phyloP scores from a whole-genome alignment of 768 basidiomycete species.

The Agrocybe chaxingu region DNA sequence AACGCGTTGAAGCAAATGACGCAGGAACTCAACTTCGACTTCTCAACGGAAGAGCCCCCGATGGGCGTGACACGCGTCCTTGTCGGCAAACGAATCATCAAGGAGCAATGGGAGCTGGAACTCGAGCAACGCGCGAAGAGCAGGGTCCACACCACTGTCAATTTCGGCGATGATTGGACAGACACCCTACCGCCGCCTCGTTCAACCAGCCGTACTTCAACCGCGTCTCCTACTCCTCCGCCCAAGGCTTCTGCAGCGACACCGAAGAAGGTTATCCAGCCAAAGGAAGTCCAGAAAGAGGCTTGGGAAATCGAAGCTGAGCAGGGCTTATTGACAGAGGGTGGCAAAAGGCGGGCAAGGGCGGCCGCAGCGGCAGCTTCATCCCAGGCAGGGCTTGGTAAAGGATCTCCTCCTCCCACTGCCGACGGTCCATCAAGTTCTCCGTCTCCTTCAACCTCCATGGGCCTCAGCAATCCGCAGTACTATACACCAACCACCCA shows the following conservation, averaged over 20 bases:
- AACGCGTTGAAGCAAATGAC: conserved; percentile 43
- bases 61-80: conserved; percentile 52
- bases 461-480: conserved; percentile 48
- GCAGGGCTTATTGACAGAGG: conserved; percentile 71
- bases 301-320: conserved; percentile 82
- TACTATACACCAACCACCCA: conserved; percentile 56
- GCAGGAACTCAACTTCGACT: conserved; percentile 52
- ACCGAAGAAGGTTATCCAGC: conserved; percentile 10
- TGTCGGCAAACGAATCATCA: conserved; percentile 67
- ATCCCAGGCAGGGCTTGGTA: conserved; percentile 11
- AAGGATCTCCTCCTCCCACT: conserved; percentile 6
- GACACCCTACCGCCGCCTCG: conserved; percentile 2
- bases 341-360: conserved; percentile 62
- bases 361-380: conserved; percentile 42
- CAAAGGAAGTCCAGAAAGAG: conserved; percentile 52
- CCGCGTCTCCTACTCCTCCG: conserved; percentile 8
- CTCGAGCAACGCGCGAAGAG: conserved; percentile 51
- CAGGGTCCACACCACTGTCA: conserved; percentile 22
- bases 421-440: conserved; percentile 12
- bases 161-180: conserved; percentile 16
- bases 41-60: conserved; percentile 49
- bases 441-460: conserved; percentile 21
- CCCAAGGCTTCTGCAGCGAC: conserved; percentile 7
- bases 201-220: conserved; percentile 5
- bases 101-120: conserved; percentile 81